Percentiles rank a stretch among this genome's conserved stretches.
Conservation (phyloP, 2,329 filamentous ascomycete genomes). For the Cercospora beticola region DNA sequence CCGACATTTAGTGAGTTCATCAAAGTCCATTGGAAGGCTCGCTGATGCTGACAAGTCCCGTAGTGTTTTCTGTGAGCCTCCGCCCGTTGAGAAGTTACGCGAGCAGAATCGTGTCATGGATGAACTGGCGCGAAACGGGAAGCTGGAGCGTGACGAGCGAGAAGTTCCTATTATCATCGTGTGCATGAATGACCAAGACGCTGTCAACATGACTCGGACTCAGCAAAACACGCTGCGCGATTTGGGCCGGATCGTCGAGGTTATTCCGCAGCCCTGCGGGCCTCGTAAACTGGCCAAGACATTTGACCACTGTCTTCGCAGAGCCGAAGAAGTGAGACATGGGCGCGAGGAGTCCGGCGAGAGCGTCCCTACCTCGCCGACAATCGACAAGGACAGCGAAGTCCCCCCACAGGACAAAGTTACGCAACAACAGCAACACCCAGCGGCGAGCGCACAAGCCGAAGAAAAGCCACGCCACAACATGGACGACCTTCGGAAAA, state of each 20-base stretch:
- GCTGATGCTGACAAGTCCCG: not conserved
- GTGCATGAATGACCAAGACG: constrained; percentile 39
- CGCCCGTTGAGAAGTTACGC: constrained; percentile 24
- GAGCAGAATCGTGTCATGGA: constrained; percentile 13
- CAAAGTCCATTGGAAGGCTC: not conserved
- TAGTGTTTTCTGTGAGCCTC: constrained; percentile 27
- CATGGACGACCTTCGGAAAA: constrained; percentile 7
- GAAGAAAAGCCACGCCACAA: not conserved
- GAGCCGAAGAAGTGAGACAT: constrained; percentile 21
- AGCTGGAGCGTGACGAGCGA: not conserved
- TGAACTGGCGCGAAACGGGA: not conserved
- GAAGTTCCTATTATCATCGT: constrained; percentile 38
- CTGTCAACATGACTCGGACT: constrained; percentile 27
- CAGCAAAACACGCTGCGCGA: constrained; percentile 22
- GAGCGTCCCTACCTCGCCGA: not conserved
- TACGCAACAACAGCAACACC: too few relatives aligned
- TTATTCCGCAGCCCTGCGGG: constrained; percentile 41
- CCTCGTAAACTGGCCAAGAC: constrained; percentile 43
- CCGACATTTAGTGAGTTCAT: constrained; percentile 22
- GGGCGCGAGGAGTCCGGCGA: not conserved
- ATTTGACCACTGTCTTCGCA: constrained; percentile 35
- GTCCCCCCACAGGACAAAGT: not conserved
- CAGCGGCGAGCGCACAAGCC: not conserved
- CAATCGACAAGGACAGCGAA: not conserved
- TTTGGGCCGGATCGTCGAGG: constrained; percentile 34